Percentiles rank a stretch among this genome's conserved stretches.
Evolutionary conservation across 2,329 filamentous ascomycete genomes (phyloP).

Genomic region (Talaromyces sp.): DNA sequence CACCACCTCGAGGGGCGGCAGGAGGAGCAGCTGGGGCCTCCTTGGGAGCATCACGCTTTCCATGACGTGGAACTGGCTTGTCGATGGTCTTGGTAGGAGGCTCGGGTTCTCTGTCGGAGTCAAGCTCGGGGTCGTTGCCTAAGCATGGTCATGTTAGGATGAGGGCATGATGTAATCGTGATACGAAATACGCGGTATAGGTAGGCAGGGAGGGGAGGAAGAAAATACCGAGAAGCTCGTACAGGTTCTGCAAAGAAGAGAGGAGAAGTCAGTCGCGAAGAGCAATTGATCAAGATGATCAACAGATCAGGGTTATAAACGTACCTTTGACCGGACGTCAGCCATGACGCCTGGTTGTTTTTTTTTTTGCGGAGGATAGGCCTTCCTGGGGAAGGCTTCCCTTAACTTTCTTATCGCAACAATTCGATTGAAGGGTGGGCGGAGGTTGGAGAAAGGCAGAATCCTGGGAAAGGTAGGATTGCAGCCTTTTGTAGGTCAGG

Average conservation of each 20-base stretch:
- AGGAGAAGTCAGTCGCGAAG: slow-evolving; percentile 35
- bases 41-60: slow-evolving; percentile 83
- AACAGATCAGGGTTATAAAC: slow-evolving; percentile 19
- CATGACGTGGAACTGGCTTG: slow-evolving; percentile 71
- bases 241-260: slow-evolving; percentile 71
- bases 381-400: slow-evolving; percentile 50
- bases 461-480: slow-evolving; percentile 30
- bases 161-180: slow-evolving; percentile 26
- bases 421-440: slow-evolving; percentile 33
- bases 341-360: slow-evolving; percentile 47
- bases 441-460: slow-evolving; percentile 33
- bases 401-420: slow-evolving; percentile 42
- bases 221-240: slow-evolving; percentile 89
- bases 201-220: slow-evolving; percentile 24
- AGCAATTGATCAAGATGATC: slow-evolving; percentile 9
- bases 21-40: slow-evolving; percentile 56
- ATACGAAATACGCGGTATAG: slow-evolving; percentile 23
- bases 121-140: slow-evolving; percentile 69
- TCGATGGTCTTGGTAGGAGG: slow-evolving; percentile 86
- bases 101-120: slow-evolving; percentile 69
- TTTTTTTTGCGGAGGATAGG: slow-evolving; percentile 40
- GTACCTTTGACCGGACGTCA: slow-evolving; percentile 54
- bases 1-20: slow-evolving; percentile 27
- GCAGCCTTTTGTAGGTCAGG: slow-evolving; percentile 32
- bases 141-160: slow-evolving; percentile 22